Evolutionary conservation across 345 rosid genomes (phyloP).

Genomic region (Pistacia integerrima): DNA sequence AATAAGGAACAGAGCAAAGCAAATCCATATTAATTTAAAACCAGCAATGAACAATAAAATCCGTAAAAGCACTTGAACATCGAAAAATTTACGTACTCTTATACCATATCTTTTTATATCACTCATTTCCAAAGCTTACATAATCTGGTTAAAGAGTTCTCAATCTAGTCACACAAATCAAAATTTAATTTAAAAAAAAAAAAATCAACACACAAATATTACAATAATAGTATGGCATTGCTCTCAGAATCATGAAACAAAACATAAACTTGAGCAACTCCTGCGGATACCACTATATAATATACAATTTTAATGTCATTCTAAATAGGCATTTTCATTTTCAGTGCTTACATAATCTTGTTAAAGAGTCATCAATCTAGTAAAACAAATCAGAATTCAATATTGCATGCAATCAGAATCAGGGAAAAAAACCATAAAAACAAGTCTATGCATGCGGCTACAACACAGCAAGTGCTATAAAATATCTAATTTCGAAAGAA

Average conservation of each 20-base stretch:
- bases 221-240: background rate
- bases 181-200: too few relatives aligned
- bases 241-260: background rate
- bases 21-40: background rate
- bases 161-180: background rate
- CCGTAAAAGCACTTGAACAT: background rate
- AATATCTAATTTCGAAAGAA: too few relatives aligned
- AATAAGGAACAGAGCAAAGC: background rate
- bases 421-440: too few relatives aligned
- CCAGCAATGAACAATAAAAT: background rate
- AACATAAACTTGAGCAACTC: background rate
- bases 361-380: too few relatives aligned
- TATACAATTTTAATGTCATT: too few relatives aligned
- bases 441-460: too few relatives aligned
- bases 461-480: too few relatives aligned
- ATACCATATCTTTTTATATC: background rate
- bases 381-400: too few relatives aligned
- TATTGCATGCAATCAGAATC: too few relatives aligned
- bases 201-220: background rate
- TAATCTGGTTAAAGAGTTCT: background rate
- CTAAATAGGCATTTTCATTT: too few relatives aligned
- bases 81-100: background rate
- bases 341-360: too few relatives aligned
- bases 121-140: background rate
- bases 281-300: too few relatives aligned